Percentiles rank a stretch among this genome's conserved stretches.
These are phyloP conservation scores for Bryoerythrophyllum caledonicum DNA, from an alignment of 225 moss, liverwort and hornwort genomes.

Conservation along the genomic window DNA sequence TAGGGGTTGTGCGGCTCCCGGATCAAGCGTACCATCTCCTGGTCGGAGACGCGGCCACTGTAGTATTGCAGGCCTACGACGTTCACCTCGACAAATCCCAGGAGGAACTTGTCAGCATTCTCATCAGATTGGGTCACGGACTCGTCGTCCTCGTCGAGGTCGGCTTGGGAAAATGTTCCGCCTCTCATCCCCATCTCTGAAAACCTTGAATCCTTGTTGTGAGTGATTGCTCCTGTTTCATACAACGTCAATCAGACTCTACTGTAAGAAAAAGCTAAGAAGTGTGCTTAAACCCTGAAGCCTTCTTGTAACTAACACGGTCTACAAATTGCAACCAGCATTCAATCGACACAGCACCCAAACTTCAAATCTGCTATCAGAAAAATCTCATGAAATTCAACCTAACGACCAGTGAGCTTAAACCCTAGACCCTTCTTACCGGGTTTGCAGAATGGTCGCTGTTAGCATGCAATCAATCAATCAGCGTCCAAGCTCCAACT, in stretches of 20 bases:
- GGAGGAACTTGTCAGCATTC: constrained; percentile 36
- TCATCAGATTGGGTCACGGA: constrained; percentile 21
- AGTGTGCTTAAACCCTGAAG: too few relatives aligned
- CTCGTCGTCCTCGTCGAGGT: constrained; percentile 36
- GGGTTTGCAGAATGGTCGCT: too few relatives aligned
- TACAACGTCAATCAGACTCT: constrained; percentile 9
- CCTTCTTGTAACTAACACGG: too few relatives aligned
- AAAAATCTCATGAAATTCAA: not conserved
- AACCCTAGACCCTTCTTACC: too few relatives aligned
- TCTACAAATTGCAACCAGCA: too few relatives aligned
- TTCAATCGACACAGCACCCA: too few relatives aligned
- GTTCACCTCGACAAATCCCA: constrained; percentile 49
- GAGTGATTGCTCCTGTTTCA: not conserved
- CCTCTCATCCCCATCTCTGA: constrained; percentile 19
- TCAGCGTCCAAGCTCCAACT: too few relatives aligned
- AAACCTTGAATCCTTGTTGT: not conserved
- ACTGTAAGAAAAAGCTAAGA: not conserved
- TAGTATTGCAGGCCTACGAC: constrained; percentile 64
- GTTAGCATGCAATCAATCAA: too few relatives aligned
- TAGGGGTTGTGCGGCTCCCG: constrained; percentile 57
- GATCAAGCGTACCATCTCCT: constrained; percentile 60
- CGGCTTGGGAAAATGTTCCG: constrained; percentile 15
- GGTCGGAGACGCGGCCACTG: constrained; percentile 48
- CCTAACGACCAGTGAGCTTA: too few relatives aligned
- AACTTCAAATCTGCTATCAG: not conserved